These are phyloP conservation scores for Pythium biforme DNA, from an alignment of 352 stramenopile species.

Conservation along the genomic window DNA sequence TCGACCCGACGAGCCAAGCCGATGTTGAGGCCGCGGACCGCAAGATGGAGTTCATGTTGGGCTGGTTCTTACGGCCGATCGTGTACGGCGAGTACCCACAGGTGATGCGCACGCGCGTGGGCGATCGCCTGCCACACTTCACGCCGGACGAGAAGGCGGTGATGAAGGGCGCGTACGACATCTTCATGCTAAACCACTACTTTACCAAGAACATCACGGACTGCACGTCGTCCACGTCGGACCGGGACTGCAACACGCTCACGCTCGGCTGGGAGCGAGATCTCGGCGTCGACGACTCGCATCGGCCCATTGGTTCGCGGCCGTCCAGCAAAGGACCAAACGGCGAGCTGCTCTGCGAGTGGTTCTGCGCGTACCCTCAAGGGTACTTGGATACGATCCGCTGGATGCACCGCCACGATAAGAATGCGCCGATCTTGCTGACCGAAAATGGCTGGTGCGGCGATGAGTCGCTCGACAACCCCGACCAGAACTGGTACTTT, in stretches of 20 bases:
- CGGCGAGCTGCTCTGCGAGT: conserved; percentile 37
- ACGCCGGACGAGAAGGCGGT: conserved; percentile 65
- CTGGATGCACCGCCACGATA: conserved; percentile 49
- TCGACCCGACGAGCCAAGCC: conserved; percentile 50
- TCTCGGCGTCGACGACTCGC: conserved; percentile 48
- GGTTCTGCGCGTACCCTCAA: conserved; percentile 48
- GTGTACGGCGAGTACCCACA: conserved; percentile 88
- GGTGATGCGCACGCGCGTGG: conserved; percentile 28
- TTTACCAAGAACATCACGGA: conserved; percentile 55
- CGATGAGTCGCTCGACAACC: conserved; percentile 53
- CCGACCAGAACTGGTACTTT: conserved; percentile 66
- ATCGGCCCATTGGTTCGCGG: conserved; percentile 50
- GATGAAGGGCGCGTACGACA: conserved; percentile 88
- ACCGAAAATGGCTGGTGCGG: conserved; percentile 75
- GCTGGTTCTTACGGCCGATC: conserved; percentile 92
- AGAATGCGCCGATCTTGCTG: conserved; percentile 43
- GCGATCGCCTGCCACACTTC: conserved; percentile 84
- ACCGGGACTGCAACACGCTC: conserved; percentile 30
- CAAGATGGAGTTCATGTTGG: conserved; percentile 88
- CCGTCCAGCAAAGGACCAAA: conserved; percentile 37
- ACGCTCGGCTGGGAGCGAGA: conserved; percentile 45
- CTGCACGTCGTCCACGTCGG: conserved; percentile 32
- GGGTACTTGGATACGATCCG: conserved; percentile 54
- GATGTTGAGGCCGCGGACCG: conserved; percentile 66
- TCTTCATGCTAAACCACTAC: conserved; percentile 96